Evolutionary conservation across 1,139 yeast genomes (phyloP).

Genomic region (Kurtzmaniella natalensis): DNA sequence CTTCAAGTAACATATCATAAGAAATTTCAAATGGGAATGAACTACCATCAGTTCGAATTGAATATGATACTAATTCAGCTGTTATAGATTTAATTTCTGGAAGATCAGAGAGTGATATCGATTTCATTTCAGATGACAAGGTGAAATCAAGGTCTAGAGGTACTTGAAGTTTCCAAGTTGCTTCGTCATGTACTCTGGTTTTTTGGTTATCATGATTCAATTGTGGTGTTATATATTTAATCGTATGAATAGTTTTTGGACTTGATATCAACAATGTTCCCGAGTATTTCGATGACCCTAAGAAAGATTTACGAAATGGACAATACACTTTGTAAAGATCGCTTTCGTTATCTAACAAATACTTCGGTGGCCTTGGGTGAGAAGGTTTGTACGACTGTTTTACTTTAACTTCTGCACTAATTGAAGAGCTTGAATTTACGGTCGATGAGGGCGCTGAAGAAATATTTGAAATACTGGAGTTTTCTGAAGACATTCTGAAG

Average conservation of each 20-base stretch:
- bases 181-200: conserved; percentile 6
- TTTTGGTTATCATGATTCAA: conserved; percentile 20
- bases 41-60: conserved; percentile 26
- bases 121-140: conserved; percentile 1
- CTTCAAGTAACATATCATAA: conserved; percentile 34
- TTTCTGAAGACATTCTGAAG: conserved; percentile 11
- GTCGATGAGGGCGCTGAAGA: background rate
- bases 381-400: conserved; percentile 17
- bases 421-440: conserved; percentile 25
- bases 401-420: conserved; percentile 14
- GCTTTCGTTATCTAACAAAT: conserved; percentile 1
- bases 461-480: background rate
- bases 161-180: conserved; percentile 5
- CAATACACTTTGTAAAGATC: conserved; percentile 10
- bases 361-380: conserved; percentile 3
- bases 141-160: conserved; percentile 7
- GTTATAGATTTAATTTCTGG: conserved; percentile 29
- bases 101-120: conserved; percentile 8
- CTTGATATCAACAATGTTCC: conserved; percentile 21
- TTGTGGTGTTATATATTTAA: conserved; percentile 12
- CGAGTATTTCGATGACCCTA: conserved; percentile 10
- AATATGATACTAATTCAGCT: conserved; percentile 30
- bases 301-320: conserved; percentile 13
- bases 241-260: conserved; percentile 23
- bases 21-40: conserved; percentile 39